These are phyloP conservation scores for Nematocida ausubeli DNA, from an alignment of 371 early-diverging fungal species.

Conservation along the genomic window DNA sequence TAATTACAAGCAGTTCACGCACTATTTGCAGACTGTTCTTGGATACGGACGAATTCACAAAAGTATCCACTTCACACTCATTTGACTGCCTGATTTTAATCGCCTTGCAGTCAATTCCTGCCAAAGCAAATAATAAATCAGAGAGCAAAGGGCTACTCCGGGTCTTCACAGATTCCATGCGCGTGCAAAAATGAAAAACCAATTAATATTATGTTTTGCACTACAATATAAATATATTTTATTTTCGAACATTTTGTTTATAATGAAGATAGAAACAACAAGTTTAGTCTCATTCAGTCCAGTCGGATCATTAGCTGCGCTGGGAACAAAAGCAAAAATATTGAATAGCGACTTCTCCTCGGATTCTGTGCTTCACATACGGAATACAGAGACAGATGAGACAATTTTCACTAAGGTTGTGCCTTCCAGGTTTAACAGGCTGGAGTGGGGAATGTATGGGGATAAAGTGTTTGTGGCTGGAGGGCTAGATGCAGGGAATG, in stretches of 20 bases:
- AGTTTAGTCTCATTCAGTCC: conserved; percentile 63
- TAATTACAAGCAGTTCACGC: conserved; percentile 1
- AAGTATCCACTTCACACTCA: neutral
- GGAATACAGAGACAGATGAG: conserved; percentile 55
- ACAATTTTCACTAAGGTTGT: conserved; percentile 53
- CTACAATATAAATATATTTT: conserved; percentile 19
- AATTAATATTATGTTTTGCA: neutral
- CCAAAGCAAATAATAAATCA: conserved; percentile 21
- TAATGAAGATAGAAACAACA: conserved; percentile 66
- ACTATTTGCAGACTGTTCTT: conserved; percentile 26
- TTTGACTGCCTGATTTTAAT: conserved; percentile 2
- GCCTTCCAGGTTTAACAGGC: conserved; percentile 63
- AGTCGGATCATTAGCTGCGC: conserved; percentile 59
- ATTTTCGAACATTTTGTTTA: conserved; percentile 49
- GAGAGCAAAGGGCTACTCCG: neutral
- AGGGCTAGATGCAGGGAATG: conserved; percentile 63
- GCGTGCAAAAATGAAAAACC: neutral
- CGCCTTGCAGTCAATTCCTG: conserved; percentile 23
- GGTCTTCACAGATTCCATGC: neutral
- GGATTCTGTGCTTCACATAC: conserved; percentile 60
- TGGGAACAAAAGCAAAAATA: conserved; percentile 68
- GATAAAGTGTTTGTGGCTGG: conserved; percentile 56
- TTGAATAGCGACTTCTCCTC: conserved; percentile 67
- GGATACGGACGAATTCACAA: neutral
- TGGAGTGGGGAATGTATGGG: conserved; percentile 63